These are phyloP conservation scores for Lomentospora prolificans DNA, from an alignment of 2,329 filamentous ascomycete genomes.

Conservation along the genomic window DNA sequence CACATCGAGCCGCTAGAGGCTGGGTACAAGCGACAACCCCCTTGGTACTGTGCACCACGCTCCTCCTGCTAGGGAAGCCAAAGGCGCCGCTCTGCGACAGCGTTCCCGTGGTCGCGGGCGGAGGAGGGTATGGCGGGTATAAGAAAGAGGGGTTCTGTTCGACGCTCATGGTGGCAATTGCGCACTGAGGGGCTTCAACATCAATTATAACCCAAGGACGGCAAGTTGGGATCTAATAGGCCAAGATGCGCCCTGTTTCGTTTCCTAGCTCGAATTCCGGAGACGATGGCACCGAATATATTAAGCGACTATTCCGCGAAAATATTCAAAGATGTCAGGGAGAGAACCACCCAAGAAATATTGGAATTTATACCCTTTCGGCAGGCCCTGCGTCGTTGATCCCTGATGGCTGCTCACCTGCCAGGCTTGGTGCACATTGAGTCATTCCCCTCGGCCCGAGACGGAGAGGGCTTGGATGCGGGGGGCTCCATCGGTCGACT, in stretches of 20 bases:
- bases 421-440: background rate
- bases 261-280: no score
- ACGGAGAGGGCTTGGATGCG: background rate
- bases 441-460: background rate
- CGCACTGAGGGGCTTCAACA: background rate
- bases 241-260: no score
- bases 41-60: slow-evolving; percentile 85
- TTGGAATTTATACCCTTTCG: no score
- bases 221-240: no score
- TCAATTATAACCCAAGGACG: no score
- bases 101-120: background rate
- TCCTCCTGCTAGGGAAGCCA: slow-evolving; percentile 43
- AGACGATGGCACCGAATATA: no score
- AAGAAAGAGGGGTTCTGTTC: background rate
- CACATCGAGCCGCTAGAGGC: slow-evolving; percentile 79
- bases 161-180: background rate
- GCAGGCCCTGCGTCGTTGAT: no score
- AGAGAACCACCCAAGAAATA: no score
- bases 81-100: background rate
- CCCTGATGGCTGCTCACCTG: no score
- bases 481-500: background rate
- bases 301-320: no score
- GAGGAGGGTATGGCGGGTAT: no score
- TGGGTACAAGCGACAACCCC: slow-evolving; percentile 88
- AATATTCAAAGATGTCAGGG: no score